Evolutionary conservation across 768 basidiomycete species (phyloP).

Genomic region (Pisolithus orientalis): DNA sequence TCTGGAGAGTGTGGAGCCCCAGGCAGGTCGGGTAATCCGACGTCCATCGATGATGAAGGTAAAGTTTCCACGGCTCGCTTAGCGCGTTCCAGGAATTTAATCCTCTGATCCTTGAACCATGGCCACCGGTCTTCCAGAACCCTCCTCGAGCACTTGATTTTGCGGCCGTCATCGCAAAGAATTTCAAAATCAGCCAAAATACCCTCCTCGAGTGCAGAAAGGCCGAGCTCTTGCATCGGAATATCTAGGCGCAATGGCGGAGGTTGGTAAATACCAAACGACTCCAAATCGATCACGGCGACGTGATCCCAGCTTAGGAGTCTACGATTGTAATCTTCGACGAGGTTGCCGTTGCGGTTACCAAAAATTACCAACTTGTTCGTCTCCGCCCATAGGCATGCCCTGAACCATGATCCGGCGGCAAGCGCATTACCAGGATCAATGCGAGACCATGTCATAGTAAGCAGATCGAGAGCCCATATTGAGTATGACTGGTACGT

Average conservation of each 20-base stretch:
- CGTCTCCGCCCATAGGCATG: conserved; percentile 77
- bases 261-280: conserved; percentile 93
- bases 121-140: conserved; percentile 90
- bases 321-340: conserved; percentile 89
- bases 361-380: conserved; percentile 91
- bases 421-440: conserved; percentile 83
- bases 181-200: conserved; percentile 88
- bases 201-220: conserved; percentile 76
- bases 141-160: conserved; percentile 74
- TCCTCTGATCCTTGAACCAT: conserved; percentile 81
- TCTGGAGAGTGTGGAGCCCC: conserved; percentile 44
- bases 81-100: conserved; percentile 53
- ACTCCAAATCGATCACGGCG: conserved; percentile 85
- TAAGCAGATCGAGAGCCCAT: conserved; percentile 86
- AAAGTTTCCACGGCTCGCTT: conserved; percentile 49
- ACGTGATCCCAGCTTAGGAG: conserved; percentile 90
- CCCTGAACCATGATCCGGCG: conserved; percentile 92
- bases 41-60: conserved; percentile 55
- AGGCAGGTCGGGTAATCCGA: conserved; percentile 56
- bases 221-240: conserved; percentile 77
- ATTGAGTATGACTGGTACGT: conserved; percentile 93
- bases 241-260: conserved; percentile 61
- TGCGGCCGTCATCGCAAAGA: conserved; percentile 84
- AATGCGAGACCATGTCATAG: conserved; percentile 82
- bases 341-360: conserved; percentile 79